These are phyloP conservation scores for Berberis vulgaris DNA, from an alignment of 164 flowering plant genomes.

Conservation along the genomic window DNA sequence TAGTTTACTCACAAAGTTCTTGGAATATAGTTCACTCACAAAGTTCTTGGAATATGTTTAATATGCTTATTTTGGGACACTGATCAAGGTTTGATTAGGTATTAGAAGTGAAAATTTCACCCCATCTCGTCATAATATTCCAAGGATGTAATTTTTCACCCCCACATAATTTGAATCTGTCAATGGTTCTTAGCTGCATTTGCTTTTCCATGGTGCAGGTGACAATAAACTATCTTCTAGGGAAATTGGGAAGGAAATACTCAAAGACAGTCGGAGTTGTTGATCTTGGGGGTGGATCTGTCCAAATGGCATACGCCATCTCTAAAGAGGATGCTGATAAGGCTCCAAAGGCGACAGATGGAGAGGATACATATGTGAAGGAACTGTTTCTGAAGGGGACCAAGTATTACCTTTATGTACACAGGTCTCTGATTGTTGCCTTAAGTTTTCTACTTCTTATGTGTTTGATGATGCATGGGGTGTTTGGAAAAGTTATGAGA, in stretches of 20 bases:
- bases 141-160: not conserved
- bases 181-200: not conserved
- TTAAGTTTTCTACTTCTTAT: no score
- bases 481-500: no score
- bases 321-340: constrained; percentile 66
- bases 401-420: constrained; percentile 80
- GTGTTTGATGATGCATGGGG: no score
- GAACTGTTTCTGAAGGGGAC: constrained; percentile 64
- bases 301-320: constrained; percentile 98
- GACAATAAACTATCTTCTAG: constrained; percentile 73
- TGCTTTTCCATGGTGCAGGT: constrained; percentile 37
- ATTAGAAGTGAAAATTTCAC: no score
- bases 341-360: constrained; percentile 55
- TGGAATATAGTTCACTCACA: not conserved
- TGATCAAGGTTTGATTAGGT: no score
- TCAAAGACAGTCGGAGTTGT: constrained; percentile 81
- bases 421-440: constrained; percentile 43
- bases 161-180: not conserved
- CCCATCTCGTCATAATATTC: no score
- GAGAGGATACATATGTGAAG: constrained; percentile 78
- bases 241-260: constrained; percentile 63
- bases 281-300: constrained; percentile 98
- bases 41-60: no score
- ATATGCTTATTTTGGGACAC: no score
- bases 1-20: not conserved